A percentile compares a stretch with the other conserved stretches of the same genome.
Evolutionary conservation across 148 eudicot genomes (phyloP).

Genomic region (Amaranthus cruentus): DNA sequence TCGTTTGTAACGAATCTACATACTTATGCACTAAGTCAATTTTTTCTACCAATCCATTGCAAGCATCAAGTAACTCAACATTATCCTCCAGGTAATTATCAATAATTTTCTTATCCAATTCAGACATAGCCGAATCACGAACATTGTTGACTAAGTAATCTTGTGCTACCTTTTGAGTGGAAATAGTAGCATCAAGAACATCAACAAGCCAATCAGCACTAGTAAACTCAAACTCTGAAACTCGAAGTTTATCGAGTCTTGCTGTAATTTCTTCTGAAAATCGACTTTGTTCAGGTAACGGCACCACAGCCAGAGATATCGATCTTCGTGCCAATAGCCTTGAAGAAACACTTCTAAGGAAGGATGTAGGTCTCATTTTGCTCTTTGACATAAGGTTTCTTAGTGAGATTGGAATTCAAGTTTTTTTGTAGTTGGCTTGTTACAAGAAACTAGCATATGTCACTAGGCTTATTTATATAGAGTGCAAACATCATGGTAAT

Average conservation of each 20-base stretch:
- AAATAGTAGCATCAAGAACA: constrained; percentile 20
- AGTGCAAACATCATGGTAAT: not conserved
- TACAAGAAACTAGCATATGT: constrained; percentile 2
- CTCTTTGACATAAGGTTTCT: not conserved
- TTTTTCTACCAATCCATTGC: constrained; percentile 28
- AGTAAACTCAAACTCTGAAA: constrained; percentile 8
- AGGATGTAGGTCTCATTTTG: constrained; percentile 20
- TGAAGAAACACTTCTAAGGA: constrained; percentile 23
- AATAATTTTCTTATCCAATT: constrained; percentile 9
- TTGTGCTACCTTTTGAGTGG: constrained; percentile 16
- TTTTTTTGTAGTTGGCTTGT: not conserved
- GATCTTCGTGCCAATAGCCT: constrained; percentile 6
- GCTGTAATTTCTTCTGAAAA: constrained; percentile 17
- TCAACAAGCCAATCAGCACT: constrained; percentile 21
- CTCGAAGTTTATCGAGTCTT: constrained; percentile 7
- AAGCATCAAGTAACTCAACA: constrained; percentile 29
- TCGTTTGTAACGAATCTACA: constrained; percentile 6
- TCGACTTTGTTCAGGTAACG: constrained; percentile 11
- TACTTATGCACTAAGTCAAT: constrained; percentile 22
- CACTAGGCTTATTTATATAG: constrained; percentile 14
- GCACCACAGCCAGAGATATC: constrained; percentile 6
- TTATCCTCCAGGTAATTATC: constrained; percentile 21
- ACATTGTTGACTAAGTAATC: not conserved
- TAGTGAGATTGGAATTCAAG: not conserved
- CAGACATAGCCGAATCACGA: not conserved